Percentiles rank a stretch among this genome's conserved stretches.
phyloP scores from a whole-genome alignment of 2,329 filamentous ascomycete genomes.

The Elsinoe batatas region DNA sequence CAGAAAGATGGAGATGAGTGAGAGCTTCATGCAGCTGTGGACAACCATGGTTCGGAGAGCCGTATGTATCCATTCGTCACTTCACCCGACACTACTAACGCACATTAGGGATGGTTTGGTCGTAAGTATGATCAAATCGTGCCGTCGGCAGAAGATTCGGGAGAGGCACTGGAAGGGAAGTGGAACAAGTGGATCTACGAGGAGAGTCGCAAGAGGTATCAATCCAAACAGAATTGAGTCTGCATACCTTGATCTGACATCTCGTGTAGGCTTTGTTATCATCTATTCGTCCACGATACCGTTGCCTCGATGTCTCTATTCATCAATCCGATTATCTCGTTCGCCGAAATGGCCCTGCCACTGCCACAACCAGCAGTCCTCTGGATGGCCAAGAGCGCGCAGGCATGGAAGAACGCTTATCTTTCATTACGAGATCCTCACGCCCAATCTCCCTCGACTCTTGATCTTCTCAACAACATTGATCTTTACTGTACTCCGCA shows the following conservation, averaged over 20 bases:
- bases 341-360: conserved; percentile 57
- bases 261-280: conserved; percentile 42
- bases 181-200: conserved; percentile 54
- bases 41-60: conserved; percentile 45
- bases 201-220: conserved; percentile 55
- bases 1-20: conserved; percentile 50
- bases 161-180: conserved; percentile 49
- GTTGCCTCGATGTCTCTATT: conserved; percentile 59
- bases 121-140: conserved; percentile 34
- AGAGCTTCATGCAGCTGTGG: conserved; percentile 46
- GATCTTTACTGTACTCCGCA: conserved; percentile 42
- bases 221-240: too few relatives aligned
- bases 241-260: too few relatives aligned
- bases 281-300: conserved; percentile 55
- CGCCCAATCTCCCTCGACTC: conserved; percentile 41
- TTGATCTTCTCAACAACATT: conserved; percentile 49
- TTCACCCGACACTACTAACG: not conserved
- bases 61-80: conserved; percentile 43
- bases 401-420: conserved; percentile 55
- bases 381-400: conserved; percentile 56
- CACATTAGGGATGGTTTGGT: conserved; percentile 3
- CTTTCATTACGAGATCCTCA: conserved; percentile 31
- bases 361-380: conserved; percentile 52
- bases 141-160: conserved; percentile 46
- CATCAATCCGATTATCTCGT: conserved; percentile 56